Base-by-base conservation (phyloP, 2,329 filamentous ascomycete species). In the Diaporthe eres region DNA sequence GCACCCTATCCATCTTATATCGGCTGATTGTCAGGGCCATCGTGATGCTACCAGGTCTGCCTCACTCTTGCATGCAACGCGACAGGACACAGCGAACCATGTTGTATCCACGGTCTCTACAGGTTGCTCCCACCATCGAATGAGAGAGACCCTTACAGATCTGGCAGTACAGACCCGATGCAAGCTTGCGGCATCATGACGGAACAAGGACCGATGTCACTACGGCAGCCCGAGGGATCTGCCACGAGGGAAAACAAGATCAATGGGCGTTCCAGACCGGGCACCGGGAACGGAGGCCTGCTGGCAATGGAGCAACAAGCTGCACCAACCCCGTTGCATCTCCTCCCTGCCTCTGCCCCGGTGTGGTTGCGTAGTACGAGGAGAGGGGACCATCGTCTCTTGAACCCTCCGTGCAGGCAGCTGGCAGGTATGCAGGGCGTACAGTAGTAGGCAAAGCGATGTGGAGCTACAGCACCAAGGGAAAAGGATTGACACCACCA, bases 371-470 rank as follows among this genome's bases (percentile, higher is more conserved):
- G 49, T 57, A 58, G 37, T 28, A 71, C 44, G n/a, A n/a, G 28
- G 17, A 22, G 39, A 51, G 61, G 47, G 57, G 49, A 42, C 47
- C 19, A n/a, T 25, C 25, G 31, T 42, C 28, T 58, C 28, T 39
- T 74, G 55, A 71, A 71, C 63, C 75, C 75, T 76, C 42, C 65
- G 63, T 76, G 65, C 75, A 76, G 55, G 31, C 31, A 53, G 63
- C 10, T 57, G 37, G 44, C 51, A 55, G 42, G 47, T 4, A 37
- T 31, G 25, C 34, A 34, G 31, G 17, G 49, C 37, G 60, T 28
- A 63, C 31, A 72, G 71, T 51, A 51, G 71, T 22, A 57, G 22
- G 17, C 53, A 49, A 34, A 53, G 47, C 9, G 28, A 68, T 53
- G 65, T 31, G 34, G 65, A 70, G 49, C 71, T 51, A 57, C 73